Evolutionary conservation across 2,329 filamentous ascomycete genomes (phyloP).

Genomic region (Trichoderma gracile): DNA sequence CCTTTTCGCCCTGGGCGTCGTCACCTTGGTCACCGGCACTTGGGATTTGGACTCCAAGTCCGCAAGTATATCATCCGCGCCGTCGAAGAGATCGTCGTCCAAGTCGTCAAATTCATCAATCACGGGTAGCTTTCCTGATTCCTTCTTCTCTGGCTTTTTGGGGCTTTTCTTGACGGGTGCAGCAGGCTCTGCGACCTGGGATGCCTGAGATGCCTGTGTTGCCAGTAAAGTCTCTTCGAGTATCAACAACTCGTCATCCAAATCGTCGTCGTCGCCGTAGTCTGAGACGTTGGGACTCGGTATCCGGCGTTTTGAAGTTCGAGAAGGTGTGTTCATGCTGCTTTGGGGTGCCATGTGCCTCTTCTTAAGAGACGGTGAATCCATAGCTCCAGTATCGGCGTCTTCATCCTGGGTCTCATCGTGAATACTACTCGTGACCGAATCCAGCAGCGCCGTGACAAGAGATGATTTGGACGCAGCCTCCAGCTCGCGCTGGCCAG

Average conservation of each 20-base stretch:
- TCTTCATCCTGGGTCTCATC: slow-evolving; percentile 41
- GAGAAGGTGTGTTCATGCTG: slow-evolving; percentile 31
- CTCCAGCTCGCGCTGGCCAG: slow-evolving; percentile 44
- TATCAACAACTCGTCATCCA: slow-evolving; percentile 59
- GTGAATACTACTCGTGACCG: slow-evolving; percentile 58
- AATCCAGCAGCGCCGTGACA: slow-evolving; percentile 66
- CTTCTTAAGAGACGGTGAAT: slow-evolving; percentile 50
- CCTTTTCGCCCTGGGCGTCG: slow-evolving; percentile 17
- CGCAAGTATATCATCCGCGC: slow-evolving; percentile 42
- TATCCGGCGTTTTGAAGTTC: not conserved
- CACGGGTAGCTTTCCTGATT: not conserved
- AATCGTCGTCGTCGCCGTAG: slow-evolving; percentile 58
- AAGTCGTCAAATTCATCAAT: slow-evolving; percentile 64
- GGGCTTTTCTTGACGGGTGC: not conserved
- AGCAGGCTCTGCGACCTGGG: slow-evolving; percentile 30
- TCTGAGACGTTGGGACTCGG: slow-evolving; percentile 43
- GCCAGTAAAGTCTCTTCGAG: slow-evolving; percentile 47
- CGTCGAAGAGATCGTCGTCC: slow-evolving; percentile 61
- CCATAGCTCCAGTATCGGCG: slow-evolving; percentile 31
- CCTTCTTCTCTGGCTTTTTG: not conserved
- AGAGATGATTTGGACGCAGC: slow-evolving; percentile 58
- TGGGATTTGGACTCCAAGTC: slow-evolving; percentile 30
- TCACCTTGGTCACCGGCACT: slow-evolving; percentile 6
- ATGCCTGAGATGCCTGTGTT: slow-evolving; percentile 9
- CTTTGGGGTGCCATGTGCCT: slow-evolving; percentile 33